A percentile compares a stretch with the other conserved stretches of the same genome.
Evolutionary conservation across 2,329 filamentous ascomycete species (phyloP).

Genomic region (Aspergillus spinulosporus): DNA sequence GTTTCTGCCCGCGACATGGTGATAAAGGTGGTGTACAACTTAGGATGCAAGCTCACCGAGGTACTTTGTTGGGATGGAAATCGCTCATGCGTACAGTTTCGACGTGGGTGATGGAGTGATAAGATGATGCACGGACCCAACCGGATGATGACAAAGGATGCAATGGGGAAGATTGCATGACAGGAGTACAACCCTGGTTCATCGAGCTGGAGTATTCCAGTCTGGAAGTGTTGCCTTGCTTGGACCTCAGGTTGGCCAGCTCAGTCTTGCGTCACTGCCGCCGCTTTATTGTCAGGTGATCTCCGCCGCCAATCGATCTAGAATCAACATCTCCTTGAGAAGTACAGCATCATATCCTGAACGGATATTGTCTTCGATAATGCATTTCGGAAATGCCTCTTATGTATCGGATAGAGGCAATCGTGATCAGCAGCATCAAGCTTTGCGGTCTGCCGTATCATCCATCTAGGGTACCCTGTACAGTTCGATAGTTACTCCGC

Average conservation of each 20-base stretch:
- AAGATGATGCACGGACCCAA: constrained; percentile 4
- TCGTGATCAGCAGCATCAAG: neutral
- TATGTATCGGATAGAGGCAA: neutral
- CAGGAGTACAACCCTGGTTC: neutral
- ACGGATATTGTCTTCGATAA: neutral
- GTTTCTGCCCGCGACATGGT: constrained; percentile 59
- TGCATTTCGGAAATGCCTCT: neutral
- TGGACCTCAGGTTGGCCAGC: constrained; percentile 9
- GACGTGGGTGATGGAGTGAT: constrained; percentile 8
- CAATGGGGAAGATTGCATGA: constrained; percentile 10
- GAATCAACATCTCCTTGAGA: neutral
- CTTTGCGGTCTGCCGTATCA: neutral
- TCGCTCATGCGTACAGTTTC: neutral
- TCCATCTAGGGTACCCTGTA: neutral
- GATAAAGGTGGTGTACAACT: constrained; percentile 4
- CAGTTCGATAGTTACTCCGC: neutral
- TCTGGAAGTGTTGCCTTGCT: constrained; percentile 4
- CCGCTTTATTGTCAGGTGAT: constrained; percentile 25
- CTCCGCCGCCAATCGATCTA: neutral
- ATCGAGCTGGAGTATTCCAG: neutral
- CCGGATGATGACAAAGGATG: constrained; percentile 1
- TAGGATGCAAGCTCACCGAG: constrained; percentile 5
- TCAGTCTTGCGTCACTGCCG: constrained; percentile 27
- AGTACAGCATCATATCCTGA: neutral
- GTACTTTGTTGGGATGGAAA: constrained; percentile 7